phyloP scores from a whole-genome alignment of 140 eudicot species.

The Stevia rebaudiana region DNA sequence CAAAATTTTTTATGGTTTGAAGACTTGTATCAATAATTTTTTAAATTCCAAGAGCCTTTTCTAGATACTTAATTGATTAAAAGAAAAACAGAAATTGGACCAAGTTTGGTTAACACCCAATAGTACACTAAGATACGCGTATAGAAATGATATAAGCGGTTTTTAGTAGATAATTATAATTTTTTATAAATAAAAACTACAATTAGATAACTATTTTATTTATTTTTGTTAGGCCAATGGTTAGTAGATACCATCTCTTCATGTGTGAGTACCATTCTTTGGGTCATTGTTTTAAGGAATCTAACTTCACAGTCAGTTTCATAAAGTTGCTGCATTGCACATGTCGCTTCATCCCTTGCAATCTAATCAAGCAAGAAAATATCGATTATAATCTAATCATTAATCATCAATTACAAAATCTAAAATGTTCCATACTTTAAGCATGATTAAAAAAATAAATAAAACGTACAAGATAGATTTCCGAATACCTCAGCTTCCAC shows the following conservation, averaged over 20 bases:
- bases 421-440: background rate
- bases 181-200: background rate
- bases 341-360: constrained; percentile 67
- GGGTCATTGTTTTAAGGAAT: constrained; percentile 54
- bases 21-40: too few species aligned
- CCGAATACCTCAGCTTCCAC: constrained; percentile 67
- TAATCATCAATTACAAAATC: constrained; percentile 12
- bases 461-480: constrained; percentile 32
- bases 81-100: background rate
- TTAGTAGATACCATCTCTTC: constrained; percentile 69
- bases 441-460: constrained; percentile 5
- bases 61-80: background rate
- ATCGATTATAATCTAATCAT: constrained; percentile 17
- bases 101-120: background rate
- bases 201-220: background rate
- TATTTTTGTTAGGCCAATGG: background rate
- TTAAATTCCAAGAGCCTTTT: too few species aligned
- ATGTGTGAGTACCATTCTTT: constrained; percentile 68
- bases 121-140: background rate
- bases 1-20: background rate
- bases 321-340: constrained; percentile 51
- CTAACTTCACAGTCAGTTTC: constrained; percentile 44
- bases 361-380: constrained; percentile 33
- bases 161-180: background rate
- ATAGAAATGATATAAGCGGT: background rate